Base-by-base conservation (phyloP, 805 yeast genomes). In the Yamadazyma tumulicola region DNA sequence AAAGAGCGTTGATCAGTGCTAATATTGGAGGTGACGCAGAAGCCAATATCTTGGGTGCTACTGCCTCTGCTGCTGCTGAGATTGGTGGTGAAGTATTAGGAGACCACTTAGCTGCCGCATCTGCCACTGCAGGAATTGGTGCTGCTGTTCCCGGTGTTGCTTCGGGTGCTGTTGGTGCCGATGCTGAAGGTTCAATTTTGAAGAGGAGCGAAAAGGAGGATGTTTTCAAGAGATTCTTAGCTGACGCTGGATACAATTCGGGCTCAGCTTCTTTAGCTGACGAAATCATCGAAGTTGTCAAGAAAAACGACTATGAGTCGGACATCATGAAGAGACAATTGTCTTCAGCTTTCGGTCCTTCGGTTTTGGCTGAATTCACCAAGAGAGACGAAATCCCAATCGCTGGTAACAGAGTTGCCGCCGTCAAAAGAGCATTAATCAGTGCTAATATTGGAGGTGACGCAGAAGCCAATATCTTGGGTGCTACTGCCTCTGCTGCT, bases 61-160 rank as follows among this genome's bases (percentile, higher is more conserved):
- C 31, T 16, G 38, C 35, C 28, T 29, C 36, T 21, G 20, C 42
- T 24, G 28, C 29, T 41, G 40, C 22, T 23, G 44, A 37, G 23
- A 45, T 38, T 14, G 46, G 20, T 14, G 48, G 26, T 27, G 42
- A 35, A 17, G 30, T 50, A 27, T 31, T 29, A 14, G 49, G 51
- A 32, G 47, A 41, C 36, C 42, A 46, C 37, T 16, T 46, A 20
- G 46, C 30, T 30, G 52, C 42, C 23, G 44, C 37, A 16, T 35
- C 40, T 12, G 49, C 43, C 23, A 29, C 36, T 32, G 35, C 31
- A 20, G 41, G 35, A 33, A 29, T 29, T 19, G 43, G 22, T 20
- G 41, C 41, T 31, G 31, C 20, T 22, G 10, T 31, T 20, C 35
- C 39, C 32, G 36, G 28, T 34, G 16, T 37, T 11, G 26, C 20